These are phyloP conservation scores for Saccharum officinarum DNA, from an alignment of 176 grass and related monocot species.

Conservation along the genomic window DNA sequence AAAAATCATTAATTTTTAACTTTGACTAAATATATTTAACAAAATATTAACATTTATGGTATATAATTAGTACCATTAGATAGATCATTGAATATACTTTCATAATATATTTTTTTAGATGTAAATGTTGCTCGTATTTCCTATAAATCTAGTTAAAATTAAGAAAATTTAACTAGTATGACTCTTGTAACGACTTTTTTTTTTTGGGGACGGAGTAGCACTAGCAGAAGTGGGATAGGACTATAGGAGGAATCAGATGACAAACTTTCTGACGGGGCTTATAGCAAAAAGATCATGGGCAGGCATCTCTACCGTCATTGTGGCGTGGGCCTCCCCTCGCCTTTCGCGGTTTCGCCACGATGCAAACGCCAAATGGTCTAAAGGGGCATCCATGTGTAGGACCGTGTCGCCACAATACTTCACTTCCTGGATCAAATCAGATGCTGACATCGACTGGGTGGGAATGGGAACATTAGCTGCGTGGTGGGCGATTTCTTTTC, in stretches of 20 bases:
- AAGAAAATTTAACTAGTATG: too few relatives aligned
- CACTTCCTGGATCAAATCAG: not conserved
- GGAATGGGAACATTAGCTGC: not conserved
- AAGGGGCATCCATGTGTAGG: constrained; percentile 27
- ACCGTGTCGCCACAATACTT: not conserved
- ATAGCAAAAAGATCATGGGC: not conserved
- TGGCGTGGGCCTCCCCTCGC: not conserved
- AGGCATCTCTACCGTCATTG: constrained; percentile 5
- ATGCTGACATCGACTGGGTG: not conserved
- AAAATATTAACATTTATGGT: too few relatives aligned
- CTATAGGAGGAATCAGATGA: constrained; percentile 2
- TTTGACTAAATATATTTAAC: too few relatives aligned
- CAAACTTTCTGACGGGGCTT: constrained; percentile 5
- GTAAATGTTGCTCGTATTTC: too few relatives aligned
- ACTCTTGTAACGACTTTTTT: too few relatives aligned
- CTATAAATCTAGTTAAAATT: too few relatives aligned
- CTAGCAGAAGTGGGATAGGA: too few relatives aligned
- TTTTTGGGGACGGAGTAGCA: too few relatives aligned
- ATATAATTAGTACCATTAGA: too few relatives aligned
- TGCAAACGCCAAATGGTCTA: not conserved
- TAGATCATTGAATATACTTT: too few relatives aligned
- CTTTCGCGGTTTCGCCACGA: not conserved
- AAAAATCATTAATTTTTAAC: too few relatives aligned
- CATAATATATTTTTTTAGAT: too few relatives aligned
- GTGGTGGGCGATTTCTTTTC: not conserved